A percentile compares a stretch with the other conserved stretches of the same genome.
phyloP scores from a whole-genome alignment of 164 flowering plant species.

The Santalum album region DNA sequence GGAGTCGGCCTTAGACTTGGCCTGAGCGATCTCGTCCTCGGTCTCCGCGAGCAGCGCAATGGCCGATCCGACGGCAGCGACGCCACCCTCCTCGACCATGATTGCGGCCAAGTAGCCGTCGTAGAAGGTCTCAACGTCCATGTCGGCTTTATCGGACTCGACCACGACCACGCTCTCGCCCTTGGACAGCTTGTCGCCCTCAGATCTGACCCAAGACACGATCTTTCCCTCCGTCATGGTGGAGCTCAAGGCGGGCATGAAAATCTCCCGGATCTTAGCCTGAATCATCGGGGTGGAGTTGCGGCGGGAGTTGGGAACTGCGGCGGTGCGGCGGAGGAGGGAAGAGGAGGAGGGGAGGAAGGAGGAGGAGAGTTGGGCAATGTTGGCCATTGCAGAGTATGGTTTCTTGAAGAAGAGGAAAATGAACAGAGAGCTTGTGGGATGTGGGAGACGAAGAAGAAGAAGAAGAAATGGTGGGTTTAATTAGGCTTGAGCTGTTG shows the following conservation, averaged over 20 bases:
- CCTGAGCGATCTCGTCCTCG: constrained; percentile 75
- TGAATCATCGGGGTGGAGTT: constrained; percentile 6
- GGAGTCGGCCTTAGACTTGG: constrained; percentile 37
- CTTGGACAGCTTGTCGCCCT: constrained; percentile 78
- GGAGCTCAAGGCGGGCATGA: constrained; percentile 98
- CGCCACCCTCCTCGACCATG: constrained; percentile 87
- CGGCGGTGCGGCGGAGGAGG: neutral
- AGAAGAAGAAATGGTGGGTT: neutral
- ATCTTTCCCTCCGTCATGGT: constrained; percentile 99
- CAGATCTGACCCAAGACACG: constrained; percentile 87
- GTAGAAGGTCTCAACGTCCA: constrained; percentile 97
- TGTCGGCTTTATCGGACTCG: constrained; percentile 96
- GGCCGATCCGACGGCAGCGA: constrained; percentile 96
- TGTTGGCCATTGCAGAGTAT: constrained; percentile 32
- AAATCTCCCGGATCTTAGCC: constrained; percentile 92
- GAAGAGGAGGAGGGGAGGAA: constrained; percentile 38
- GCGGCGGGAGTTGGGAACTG: neutral
- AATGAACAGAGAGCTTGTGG: constrained; percentile 1
- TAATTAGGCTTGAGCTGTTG: neutral
- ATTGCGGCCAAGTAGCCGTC: constrained; percentile 90
- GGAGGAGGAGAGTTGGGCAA: constrained; percentile 39
- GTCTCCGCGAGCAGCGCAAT: constrained; percentile 82
- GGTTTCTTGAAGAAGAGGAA: neutral
- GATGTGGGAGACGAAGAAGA: neutral
- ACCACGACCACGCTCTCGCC: constrained; percentile 97